Evolutionary conservation across 2,329 filamentous ascomycete genomes (phyloP), one percentile per base, ranked within the genome.

Genomic region (Zalaria obscura): DNA sequence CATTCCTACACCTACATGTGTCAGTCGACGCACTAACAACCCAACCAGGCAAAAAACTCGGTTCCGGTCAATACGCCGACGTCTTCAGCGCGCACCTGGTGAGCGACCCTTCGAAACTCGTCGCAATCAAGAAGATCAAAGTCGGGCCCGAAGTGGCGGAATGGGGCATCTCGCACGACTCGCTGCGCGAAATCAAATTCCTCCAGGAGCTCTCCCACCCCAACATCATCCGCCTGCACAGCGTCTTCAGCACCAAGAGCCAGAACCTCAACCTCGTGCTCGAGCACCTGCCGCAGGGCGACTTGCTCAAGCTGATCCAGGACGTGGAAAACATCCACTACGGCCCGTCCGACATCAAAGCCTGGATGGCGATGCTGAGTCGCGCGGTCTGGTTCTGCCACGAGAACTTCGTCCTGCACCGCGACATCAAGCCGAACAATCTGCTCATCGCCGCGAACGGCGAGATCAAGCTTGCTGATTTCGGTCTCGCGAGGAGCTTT

Each of bases 391-490:
- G 86, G 80, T 98, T 93, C 69, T 96, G 91, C 62, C 91, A 98
- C 62, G 84, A 88, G 58, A 93, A 91, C 60, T 89, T 82, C 53
- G 76, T 98, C 11, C 72, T 98, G 27, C 91, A 98, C 64, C 84
- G 91, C 52, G 91, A 98, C 68, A 96, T 98, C 69, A 98, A 98
- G 65, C 89, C 89, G 38, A 96, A 96, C 74, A 98, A 98, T 67
- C 68, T 96, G 63, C 72, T 98, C 45, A 93, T 98, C 53, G 87
- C 87, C 25, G 83, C 85, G 35, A 84, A 94, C 57, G 89, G 91
- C 38, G 84, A 89, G 55, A 78, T 98, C 56, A 96, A 96, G 61
- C 76, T 98, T 39, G 91, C 89, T 31, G 91, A 98, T 80, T 98
- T 98, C 54, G 91, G 91, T 71, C 78, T 98, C 29, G 91, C 91